Base-by-base conservation (phyloP, 352 stramenopile species). In the Phytophthora boehmeriae region DNA sequence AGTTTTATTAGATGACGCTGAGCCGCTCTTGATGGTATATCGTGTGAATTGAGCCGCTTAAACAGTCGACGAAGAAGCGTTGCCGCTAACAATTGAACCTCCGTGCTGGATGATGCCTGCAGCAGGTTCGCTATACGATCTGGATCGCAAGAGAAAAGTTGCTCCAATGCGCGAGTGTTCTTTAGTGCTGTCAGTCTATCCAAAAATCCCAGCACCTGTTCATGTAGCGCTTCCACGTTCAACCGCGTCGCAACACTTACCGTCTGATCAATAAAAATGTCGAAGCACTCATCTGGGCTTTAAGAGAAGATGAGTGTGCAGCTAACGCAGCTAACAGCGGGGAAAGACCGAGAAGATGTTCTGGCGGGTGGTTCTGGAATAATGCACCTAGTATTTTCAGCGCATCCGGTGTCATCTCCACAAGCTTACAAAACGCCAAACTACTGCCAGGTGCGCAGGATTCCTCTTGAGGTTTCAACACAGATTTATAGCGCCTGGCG, bases 91-190 rank as follows among this genome's bases (percentile, higher is more conserved):
- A 74, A 16, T 44, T 88, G 61, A 1, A 86, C 53, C 2, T 57
- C 44, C 1, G 44, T 45, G n/a, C 57, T 63, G 5, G 60, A 6
- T 4, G 80, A 80, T 17, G 59, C 59, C 35, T 87, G 73, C 4
- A 89, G 54, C 8, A 90, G 41, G 36, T 90, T 92, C 0, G 69
- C 75, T 1, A 92, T 65, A 14, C 83, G 74, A 17, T 90, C 80
- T 0, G 76, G 78, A 2, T 81, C 74, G n/a, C 63, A 58, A 0
- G 48, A 39, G 27, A 87, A 90, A 1, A 90, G 57, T 11, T 80
- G 54, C 1, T 54, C 44, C 10, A 89, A 54, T 9, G 80, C 83
- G 2, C 20, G 22, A 8, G 61, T 35, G 44, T 92, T 90, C 54
- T 90, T 92, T 4, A 50, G 19, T 1, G 53, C 19, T 10, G 83